Conservation (phyloP, 768 basidiomycete species). For the Pulveroboletus sp. region DNA sequence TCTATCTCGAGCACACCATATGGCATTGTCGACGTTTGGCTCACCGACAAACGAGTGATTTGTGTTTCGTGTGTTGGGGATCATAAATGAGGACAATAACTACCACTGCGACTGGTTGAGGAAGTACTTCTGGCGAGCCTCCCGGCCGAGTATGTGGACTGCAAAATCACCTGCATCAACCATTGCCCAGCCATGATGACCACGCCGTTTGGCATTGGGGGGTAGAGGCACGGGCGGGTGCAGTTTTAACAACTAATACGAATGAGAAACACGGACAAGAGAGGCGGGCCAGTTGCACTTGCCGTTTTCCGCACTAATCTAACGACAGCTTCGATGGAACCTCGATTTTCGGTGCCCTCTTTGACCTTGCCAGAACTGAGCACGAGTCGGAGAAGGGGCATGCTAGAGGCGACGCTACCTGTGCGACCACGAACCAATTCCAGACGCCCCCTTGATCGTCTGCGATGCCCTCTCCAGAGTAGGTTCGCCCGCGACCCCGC, state of each 20-base stretch:
- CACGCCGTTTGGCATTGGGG: constrained; percentile 55
- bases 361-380: constrained; percentile 52
- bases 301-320: constrained; percentile 68
- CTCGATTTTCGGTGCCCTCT: constrained; percentile 77
- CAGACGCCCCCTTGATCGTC: constrained; percentile 58
- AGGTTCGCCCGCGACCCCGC: constrained; percentile 62
- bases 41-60: too few species aligned
- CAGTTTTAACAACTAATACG: constrained; percentile 49
- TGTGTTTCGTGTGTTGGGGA: too few species aligned
- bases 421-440: constrained; percentile 72
- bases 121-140: constrained; percentile 68
- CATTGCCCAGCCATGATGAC: constrained; percentile 77
- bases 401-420: constrained; percentile 39
- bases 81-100: background rate
- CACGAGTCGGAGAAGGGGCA: background rate
- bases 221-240: constrained; percentile 58
- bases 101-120: constrained; percentile 29
- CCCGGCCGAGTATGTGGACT: constrained; percentile 67
- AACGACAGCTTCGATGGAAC: constrained; percentile 71
- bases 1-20: too few species aligned
- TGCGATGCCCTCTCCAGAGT: constrained; percentile 55
- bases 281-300: constrained; percentile 25
- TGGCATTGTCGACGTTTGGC: background rate
- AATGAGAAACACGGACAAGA: constrained; percentile 8
- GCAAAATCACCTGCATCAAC: constrained; percentile 78